These are phyloP conservation scores for Wallacemonas sp. DNA, from an alignment of 208 protist genomes.

Conservation along the genomic window DNA sequence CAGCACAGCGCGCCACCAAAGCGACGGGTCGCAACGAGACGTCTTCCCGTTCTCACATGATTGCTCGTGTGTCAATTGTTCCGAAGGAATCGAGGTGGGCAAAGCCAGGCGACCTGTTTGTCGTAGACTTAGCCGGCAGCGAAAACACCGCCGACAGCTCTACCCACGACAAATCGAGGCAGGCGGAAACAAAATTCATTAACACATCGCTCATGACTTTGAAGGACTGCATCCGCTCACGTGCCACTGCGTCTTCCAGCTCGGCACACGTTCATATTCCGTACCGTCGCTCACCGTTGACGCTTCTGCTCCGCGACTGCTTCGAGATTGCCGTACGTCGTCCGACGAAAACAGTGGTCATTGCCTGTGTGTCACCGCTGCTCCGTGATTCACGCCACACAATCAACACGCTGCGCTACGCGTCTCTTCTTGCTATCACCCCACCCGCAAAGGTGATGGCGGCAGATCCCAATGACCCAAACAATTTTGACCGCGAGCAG, in stretches of 20 bases:
- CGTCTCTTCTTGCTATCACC: constrained; percentile 70
- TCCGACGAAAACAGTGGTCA: constrained; percentile 89
- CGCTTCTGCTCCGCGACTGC: constrained; percentile 84
- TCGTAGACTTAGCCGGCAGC: constrained; percentile 88
- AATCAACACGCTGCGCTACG: constrained; percentile 90
- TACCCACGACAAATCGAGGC: constrained; percentile 81
- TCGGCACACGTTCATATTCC: constrained; percentile 87
- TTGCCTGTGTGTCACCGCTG: constrained; percentile 90
- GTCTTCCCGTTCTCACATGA: constrained; percentile 88
- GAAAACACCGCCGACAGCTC: constrained; percentile 90
- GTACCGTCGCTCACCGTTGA: constrained; percentile 85
- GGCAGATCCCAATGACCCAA: constrained; percentile 77
- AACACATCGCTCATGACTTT: constrained; percentile 93
- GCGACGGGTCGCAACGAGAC: constrained; percentile 79
- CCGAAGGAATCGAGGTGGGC: constrained; percentile 82
- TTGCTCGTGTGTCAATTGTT: constrained; percentile 75
- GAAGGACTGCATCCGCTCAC: constrained; percentile 87
- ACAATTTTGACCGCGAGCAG: constrained; percentile 73
- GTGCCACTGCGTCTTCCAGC: constrained; percentile 66
- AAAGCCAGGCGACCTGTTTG: constrained; percentile 79
- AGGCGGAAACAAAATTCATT: constrained; percentile 87
- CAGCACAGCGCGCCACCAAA: constrained; percentile 71
- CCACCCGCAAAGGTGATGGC: constrained; percentile 71
- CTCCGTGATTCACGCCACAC: constrained; percentile 84
- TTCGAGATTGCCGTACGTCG: constrained; percentile 89